phyloP scores from a whole-genome alignment of 306 rosid species.

The Potentilla sterilis region DNA sequence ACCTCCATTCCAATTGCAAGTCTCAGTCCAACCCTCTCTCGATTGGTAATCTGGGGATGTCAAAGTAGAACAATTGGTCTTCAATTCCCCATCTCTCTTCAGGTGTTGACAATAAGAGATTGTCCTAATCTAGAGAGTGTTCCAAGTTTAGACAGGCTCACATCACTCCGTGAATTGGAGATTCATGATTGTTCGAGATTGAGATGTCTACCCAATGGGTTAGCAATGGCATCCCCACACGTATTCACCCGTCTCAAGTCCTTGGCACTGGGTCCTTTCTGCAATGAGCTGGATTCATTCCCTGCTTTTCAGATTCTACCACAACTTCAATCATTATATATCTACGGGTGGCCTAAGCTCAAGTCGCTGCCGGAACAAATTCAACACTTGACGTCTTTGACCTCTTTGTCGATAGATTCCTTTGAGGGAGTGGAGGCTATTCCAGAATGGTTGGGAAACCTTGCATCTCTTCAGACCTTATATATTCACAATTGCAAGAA shows the following conservation, averaged over 20 bases:
- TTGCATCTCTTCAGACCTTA: neutral
- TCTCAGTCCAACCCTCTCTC: neutral
- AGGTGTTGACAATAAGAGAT: neutral
- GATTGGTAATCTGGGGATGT: neutral
- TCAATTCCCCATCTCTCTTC: neutral
- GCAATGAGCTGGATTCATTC: neutral
- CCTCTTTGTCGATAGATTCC: fast-evolving
- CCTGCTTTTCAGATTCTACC: neutral
- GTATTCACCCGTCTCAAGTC: neutral
- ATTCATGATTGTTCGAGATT: neutral
- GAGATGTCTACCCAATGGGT: neutral
- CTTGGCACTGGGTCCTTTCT: neutral
- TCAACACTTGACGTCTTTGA: neutral
- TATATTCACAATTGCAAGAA: neutral
- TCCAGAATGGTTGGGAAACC: neutral
- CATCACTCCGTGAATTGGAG: neutral
- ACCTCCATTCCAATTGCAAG: neutral
- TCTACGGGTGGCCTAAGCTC: neutral
- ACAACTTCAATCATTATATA: neutral
- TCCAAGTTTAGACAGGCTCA: neutral
- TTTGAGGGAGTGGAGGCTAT: neutral
- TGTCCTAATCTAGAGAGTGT: neutral
- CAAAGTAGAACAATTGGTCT: neutral
- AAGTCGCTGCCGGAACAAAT: neutral
- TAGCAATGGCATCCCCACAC: neutral